Evolutionary conservation across 2,329 filamentous ascomycete genomes (phyloP).

Genomic region (Xylaria hypoxylon): DNA sequence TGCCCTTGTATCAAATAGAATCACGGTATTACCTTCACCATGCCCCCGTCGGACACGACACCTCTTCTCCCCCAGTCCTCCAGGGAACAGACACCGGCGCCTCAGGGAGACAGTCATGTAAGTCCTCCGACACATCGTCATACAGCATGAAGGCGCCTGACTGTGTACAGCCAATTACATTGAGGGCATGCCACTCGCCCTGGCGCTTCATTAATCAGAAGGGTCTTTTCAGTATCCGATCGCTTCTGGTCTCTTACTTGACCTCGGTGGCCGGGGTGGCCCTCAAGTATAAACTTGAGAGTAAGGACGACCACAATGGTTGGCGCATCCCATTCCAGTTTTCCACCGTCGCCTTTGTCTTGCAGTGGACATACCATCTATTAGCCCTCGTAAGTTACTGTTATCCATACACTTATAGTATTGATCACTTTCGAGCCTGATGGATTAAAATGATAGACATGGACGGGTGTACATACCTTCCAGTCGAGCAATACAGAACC

Average conservation of each 20-base stretch:
- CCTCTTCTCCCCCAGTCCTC: constrained; percentile 46
- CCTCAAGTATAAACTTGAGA: constrained; percentile 59
- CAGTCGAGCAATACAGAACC: constrained; percentile 56
- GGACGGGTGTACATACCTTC: constrained; percentile 65
- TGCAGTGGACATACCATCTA: constrained; percentile 60
- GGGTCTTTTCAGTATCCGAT: constrained; percentile 58
- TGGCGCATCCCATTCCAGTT: constrained; percentile 64
- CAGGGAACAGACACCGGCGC: constrained; percentile 30
- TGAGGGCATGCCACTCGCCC: constrained; percentile 64
- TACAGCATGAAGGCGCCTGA: not conserved
- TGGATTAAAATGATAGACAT: constrained; percentile 52
- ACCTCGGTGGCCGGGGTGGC: constrained; percentile 57
- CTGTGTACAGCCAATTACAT: constrained; percentile 62
- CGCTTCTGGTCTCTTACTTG: constrained; percentile 58
- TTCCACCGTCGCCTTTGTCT: constrained; percentile 57
- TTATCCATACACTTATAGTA: not conserved
- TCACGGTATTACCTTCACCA: constrained; percentile 27
- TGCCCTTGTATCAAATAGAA: constrained; percentile 12
- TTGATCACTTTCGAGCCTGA: constrained; percentile 13
- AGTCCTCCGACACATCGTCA: constrained; percentile 13
- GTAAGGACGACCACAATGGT: constrained; percentile 53
- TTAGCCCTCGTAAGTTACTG: constrained; percentile 59
- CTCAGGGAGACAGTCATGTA: constrained; percentile 51
- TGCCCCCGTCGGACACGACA: constrained; percentile 47
- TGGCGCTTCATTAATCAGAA: constrained; percentile 62